phyloP scores from a whole-genome alignment of 495 filamentous ascomycete genomes.

The Penicillium desertorum region DNA sequence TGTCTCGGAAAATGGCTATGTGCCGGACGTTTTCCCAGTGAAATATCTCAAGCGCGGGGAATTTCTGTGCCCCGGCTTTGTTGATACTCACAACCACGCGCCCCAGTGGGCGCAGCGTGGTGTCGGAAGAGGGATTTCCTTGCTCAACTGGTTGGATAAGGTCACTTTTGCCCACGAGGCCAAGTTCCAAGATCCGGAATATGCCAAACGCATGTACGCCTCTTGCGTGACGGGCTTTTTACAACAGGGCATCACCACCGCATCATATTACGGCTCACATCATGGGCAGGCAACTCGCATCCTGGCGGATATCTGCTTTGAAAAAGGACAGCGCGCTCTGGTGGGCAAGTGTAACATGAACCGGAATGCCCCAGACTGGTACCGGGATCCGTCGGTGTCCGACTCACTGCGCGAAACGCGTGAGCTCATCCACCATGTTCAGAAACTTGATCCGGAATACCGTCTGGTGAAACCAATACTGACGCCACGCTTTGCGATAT shows the following conservation, averaged over 20 bases:
- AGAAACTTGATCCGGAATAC: constrained; percentile 20
- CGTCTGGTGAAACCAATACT: constrained; percentile 55
- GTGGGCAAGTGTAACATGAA: constrained; percentile 69
- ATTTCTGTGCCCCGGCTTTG: constrained; percentile 60
- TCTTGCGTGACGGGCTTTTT: constrained; percentile 57
- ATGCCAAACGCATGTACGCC: constrained; percentile 54
- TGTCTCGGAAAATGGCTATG: constrained; percentile 29
- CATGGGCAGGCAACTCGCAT: constrained; percentile 59
- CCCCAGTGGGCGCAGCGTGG: constrained; percentile 64
- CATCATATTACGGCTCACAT: constrained; percentile 62
- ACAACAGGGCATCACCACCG: constrained; percentile 63
- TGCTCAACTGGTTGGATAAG: constrained; percentile 59
- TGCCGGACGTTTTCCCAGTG: constrained; percentile 35
- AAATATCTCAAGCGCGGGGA: constrained; percentile 47
- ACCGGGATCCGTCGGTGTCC: constrained; percentile 50
- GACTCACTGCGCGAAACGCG: constrained; percentile 53
- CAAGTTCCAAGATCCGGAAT: constrained; percentile 50
- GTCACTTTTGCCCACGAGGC: constrained; percentile 65
- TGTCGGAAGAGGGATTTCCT: constrained; percentile 54
- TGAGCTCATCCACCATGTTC: constrained; percentile 50
- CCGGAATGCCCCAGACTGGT: constrained; percentile 59
- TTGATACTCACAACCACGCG: constrained; percentile 66
- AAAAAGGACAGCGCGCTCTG: constrained; percentile 60
- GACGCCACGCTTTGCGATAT: constrained; percentile 65
- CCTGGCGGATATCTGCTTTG: constrained; percentile 57